A percentile compares a stretch with the other conserved stretches of the same genome.
Evolutionary conservation across 139 green algal species (phyloP).

Genomic region (Diplosphaera chodatii): DNA sequence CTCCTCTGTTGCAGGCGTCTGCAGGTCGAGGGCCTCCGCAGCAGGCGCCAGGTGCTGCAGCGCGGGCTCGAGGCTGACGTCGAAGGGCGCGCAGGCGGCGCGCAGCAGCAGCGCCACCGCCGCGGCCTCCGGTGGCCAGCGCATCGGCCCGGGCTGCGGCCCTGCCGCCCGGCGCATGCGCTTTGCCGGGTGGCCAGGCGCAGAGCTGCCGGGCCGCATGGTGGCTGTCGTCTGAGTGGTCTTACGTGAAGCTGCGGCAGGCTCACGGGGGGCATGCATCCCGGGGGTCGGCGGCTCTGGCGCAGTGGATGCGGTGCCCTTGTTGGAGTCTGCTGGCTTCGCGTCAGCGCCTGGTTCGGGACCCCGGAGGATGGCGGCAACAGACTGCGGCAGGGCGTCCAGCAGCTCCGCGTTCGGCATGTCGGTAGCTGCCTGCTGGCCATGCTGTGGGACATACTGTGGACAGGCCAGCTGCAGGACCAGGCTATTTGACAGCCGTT

Average conservation of each 20-base stretch:
- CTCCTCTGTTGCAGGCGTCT: no score
- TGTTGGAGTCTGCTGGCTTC: no score
- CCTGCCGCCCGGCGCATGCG: background rate
- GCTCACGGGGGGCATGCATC: no score
- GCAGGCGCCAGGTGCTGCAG: background rate
- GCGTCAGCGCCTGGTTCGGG: no score
- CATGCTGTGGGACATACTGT: background rate
- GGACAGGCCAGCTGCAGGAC: background rate
- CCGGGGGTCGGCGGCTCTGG: no score
- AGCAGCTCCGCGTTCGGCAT: background rate
- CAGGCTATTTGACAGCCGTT: no score
- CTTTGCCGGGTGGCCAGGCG: background rate
- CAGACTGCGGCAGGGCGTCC: background rate
- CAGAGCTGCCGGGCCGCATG: no score
- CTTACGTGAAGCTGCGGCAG: no score
- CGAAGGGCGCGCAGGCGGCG: background rate
- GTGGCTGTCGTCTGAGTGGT: no score
- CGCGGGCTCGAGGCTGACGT: conserved; percentile 4
- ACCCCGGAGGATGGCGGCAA: background rate
- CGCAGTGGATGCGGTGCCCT: no score
- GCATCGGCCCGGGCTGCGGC: background rate
- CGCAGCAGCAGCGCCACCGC: background rate
- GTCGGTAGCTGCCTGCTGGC: background rate
- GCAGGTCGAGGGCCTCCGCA: no score
- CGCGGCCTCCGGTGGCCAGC: background rate